phyloP scores from a whole-genome alignment of 352 stramenopile species.

The Plasmopara muralis region DNA sequence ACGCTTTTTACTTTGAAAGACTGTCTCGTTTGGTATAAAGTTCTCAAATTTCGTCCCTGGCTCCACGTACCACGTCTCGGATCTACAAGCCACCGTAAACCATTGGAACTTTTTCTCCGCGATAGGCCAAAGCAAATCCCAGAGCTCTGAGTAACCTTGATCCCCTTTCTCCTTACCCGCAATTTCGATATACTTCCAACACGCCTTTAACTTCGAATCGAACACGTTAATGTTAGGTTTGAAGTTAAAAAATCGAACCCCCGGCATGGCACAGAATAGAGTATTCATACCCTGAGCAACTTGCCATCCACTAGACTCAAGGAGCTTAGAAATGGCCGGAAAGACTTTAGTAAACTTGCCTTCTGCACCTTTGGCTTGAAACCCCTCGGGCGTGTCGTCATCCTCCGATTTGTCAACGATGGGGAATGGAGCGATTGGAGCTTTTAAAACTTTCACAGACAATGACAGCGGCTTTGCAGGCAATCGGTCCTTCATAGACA shows the following conservation, averaged over 20 bases:
- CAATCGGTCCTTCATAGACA: too few species aligned
- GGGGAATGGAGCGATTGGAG: too few species aligned
- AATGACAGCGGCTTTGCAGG: too few species aligned
- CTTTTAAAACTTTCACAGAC: too few species aligned
- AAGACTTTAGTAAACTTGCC: slow-evolving; percentile 47
- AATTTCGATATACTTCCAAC: slow-evolving; percentile 67
- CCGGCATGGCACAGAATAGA: slow-evolving; percentile 68
- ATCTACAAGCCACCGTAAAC: slow-evolving; percentile 65
- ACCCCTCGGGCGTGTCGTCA: slow-evolving; percentile 20
- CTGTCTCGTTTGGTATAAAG: slow-evolving; percentile 70
- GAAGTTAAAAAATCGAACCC: slow-evolving; percentile 77
- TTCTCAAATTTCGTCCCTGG: slow-evolving; percentile 60
- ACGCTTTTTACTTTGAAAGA: slow-evolving; percentile 75
- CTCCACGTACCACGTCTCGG: slow-evolving; percentile 72
- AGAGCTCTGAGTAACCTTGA: slow-evolving; percentile 24
- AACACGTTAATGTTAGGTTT: slow-evolving; percentile 81
- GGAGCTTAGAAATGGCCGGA: slow-evolving; percentile 32
- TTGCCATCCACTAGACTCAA: slow-evolving; percentile 53
- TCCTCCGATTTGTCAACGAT: background rate
- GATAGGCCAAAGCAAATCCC: slow-evolving; percentile 61
- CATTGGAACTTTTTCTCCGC: slow-evolving; percentile 52
- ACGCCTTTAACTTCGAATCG: slow-evolving; percentile 67
- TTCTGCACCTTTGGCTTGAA: slow-evolving; percentile 21
- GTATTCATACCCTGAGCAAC: slow-evolving; percentile 51
- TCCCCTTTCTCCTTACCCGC: slow-evolving; percentile 24